Evolutionary conservation across 306 rosid genomes (phyloP).

Genomic region (Prosopis cineraria): DNA sequence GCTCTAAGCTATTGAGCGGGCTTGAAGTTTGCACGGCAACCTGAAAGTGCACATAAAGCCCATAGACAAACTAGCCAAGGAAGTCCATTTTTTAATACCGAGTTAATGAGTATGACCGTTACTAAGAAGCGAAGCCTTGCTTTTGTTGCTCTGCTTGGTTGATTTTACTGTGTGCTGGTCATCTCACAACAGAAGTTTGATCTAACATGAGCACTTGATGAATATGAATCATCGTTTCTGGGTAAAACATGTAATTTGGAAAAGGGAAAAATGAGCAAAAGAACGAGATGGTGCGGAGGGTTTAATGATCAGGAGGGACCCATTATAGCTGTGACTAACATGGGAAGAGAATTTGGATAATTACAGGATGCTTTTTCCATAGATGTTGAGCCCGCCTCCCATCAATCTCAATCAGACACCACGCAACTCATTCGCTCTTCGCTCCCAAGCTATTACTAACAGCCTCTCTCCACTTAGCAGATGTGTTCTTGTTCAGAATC

Average conservation of each 20-base stretch:
- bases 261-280: neutral
- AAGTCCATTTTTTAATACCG: too few species aligned
- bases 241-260: neutral
- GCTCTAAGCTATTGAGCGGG: too few species aligned
- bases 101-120: too few species aligned
- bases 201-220: neutral
- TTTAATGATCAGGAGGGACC: slow-evolving; percentile 16
- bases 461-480: neutral
- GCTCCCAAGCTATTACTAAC: neutral
- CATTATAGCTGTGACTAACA: slow-evolving; percentile 14
- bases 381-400: slow-evolving; percentile 28
- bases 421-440: slow-evolving; percentile 22
- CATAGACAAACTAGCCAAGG: too few species aligned
- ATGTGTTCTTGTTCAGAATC: neutral
- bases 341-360: neutral
- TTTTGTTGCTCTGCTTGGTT: too few species aligned
- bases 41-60: too few species aligned
- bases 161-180: neutral
- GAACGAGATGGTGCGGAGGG: neutral
- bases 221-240: neutral
- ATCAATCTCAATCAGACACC: slow-evolving; percentile 17
- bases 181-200: neutral
- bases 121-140: too few species aligned
- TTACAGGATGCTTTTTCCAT: neutral
- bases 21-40: too few species aligned